Conservation (phyloP, 164 flowering plant species). For the Macadamia integrifolia region DNA sequence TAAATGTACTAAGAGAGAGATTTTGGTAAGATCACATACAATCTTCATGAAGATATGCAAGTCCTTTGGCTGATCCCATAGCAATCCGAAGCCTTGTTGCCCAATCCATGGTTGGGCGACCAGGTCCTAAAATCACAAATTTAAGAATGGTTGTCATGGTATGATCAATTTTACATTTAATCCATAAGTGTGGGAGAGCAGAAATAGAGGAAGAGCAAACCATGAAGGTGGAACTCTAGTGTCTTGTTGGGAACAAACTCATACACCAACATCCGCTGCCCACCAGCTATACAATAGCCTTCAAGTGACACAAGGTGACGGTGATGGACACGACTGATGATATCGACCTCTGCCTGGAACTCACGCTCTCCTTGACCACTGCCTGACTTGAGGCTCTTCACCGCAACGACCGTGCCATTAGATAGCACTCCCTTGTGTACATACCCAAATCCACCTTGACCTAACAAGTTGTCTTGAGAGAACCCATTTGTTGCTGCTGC, state of each 20-base stretch:
- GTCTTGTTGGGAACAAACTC: conserved; percentile 69
- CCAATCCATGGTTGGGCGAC: conserved; percentile 54
- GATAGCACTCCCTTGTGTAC: conserved; percentile 74
- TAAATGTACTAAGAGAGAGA: no score
- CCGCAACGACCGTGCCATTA: conserved; percentile 62
- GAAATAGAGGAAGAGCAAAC: conserved; percentile 19
- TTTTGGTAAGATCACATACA: conserved; percentile 29
- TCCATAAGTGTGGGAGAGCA: no score
- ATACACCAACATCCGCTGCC: conserved; percentile 66
- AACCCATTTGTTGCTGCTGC: conserved; percentile 58
- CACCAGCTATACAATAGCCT: conserved; percentile 66
- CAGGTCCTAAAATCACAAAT: conserved; percentile 38
- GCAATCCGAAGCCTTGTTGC: conserved; percentile 61
- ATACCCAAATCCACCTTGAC: conserved; percentile 84
- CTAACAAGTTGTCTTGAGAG: conserved; percentile 47
- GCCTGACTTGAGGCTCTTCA: conserved; percentile 67
- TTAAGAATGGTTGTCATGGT: background rate
- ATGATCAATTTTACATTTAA: no score
- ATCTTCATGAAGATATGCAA: conserved; percentile 83
- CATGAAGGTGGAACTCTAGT: conserved; percentile 66
- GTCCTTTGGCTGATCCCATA: conserved; percentile 71
- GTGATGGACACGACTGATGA: conserved; percentile 83
- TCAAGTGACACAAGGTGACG: conserved; percentile 75
- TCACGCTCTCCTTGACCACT: conserved; percentile 88
- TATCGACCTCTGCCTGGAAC: conserved; percentile 81